Evolutionary conservation across 2,329 filamentous ascomycete genomes (phyloP).

Genomic region (Aspergillus felis): DNA sequence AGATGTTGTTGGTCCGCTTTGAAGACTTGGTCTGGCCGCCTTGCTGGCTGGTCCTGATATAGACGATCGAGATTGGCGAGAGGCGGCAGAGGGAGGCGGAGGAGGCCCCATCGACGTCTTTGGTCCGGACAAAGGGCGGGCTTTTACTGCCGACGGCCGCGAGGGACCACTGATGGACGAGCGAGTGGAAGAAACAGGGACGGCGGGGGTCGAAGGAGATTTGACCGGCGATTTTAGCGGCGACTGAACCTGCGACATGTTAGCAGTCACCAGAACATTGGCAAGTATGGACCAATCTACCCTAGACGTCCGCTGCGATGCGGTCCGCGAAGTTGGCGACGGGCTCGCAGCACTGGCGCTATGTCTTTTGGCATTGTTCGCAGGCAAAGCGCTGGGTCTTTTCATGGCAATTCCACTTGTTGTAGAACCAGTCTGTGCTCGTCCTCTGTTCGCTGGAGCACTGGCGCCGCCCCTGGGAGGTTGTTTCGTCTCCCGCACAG

Average conservation of each 20-base stretch:
- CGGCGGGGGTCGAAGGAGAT: constrained; percentile 54
- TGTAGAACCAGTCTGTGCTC: constrained; percentile 39
- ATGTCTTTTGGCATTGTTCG: constrained; percentile 58
- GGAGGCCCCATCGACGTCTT: constrained; percentile 68
- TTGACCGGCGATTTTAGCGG: constrained; percentile 79
- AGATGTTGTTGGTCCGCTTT: constrained; percentile 21
- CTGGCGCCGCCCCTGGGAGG: constrained; percentile 26
- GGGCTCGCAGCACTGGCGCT: constrained; percentile 70
- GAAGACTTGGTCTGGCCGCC: constrained; percentile 29
- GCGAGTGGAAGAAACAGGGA: constrained; percentile 54
- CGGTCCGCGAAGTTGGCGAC: constrained; percentile 60
- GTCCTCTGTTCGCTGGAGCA: constrained; percentile 29
- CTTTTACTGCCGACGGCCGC: constrained; percentile 54
- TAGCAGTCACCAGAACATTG: background rate
- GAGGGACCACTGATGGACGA: constrained; percentile 39
- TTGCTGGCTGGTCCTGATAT: constrained; percentile 30
- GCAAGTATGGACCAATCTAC: constrained; percentile 5
- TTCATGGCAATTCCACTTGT: constrained; percentile 32
- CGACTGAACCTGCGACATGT: constrained; percentile 49
- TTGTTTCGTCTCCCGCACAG: constrained; percentile 37
- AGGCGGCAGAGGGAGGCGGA: constrained; percentile 26
- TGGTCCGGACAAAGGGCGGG: constrained; percentile 53
- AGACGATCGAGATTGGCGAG: constrained; percentile 39
- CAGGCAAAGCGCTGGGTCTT: constrained; percentile 48
- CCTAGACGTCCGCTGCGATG: constrained; percentile 32